phyloP scores from a whole-genome alignment of 2,329 filamentous ascomycete species.

The Ophiostoma sp. region DNA sequence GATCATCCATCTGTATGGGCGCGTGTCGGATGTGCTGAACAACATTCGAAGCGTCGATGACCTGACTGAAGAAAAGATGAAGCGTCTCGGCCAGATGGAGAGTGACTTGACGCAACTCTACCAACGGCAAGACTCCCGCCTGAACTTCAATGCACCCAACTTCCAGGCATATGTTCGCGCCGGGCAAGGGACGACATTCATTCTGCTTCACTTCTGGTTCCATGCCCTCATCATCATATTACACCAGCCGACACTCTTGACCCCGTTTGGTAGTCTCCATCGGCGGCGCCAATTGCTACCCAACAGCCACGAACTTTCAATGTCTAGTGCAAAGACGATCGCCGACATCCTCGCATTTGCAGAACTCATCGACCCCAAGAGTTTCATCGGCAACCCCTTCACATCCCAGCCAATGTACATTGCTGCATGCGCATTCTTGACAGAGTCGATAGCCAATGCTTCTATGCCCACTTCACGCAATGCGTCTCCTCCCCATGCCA shows the following conservation, averaged over 20 bases:
- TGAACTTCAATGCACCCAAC: constrained; percentile 80
- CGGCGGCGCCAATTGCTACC: constrained; percentile 66
- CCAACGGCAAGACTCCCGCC: constrained; percentile 64
- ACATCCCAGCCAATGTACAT: constrained; percentile 90
- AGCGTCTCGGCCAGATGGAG: constrained; percentile 70
- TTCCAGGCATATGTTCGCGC: constrained; percentile 78
- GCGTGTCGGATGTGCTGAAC: constrained; percentile 79
- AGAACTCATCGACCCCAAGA: constrained; percentile 77
- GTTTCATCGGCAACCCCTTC: constrained; percentile 82
- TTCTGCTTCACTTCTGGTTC: constrained; percentile 83
- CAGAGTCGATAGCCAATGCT: constrained; percentile 69
- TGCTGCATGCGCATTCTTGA: constrained; percentile 80
- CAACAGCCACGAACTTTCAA: constrained; percentile 74
- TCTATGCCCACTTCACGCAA: constrained; percentile 61
- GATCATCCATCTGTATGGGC: constrained; percentile 79
- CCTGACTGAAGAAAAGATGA: constrained; percentile 67
- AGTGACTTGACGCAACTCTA: constrained; percentile 66
- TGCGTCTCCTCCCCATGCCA: constrained; percentile 41
- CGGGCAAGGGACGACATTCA: constrained; percentile 80
- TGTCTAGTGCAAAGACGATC: constrained; percentile 88
- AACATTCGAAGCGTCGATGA: constrained; percentile 69
- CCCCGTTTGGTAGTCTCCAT: constrained; percentile 59
- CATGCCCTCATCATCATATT: constrained; percentile 79
- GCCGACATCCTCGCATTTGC: constrained; percentile 83
- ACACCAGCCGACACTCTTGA: constrained; percentile 75